Conservation (phyloP, 2,329 filamentous ascomycete species). For the Ophiostoma ulmi region DNA sequence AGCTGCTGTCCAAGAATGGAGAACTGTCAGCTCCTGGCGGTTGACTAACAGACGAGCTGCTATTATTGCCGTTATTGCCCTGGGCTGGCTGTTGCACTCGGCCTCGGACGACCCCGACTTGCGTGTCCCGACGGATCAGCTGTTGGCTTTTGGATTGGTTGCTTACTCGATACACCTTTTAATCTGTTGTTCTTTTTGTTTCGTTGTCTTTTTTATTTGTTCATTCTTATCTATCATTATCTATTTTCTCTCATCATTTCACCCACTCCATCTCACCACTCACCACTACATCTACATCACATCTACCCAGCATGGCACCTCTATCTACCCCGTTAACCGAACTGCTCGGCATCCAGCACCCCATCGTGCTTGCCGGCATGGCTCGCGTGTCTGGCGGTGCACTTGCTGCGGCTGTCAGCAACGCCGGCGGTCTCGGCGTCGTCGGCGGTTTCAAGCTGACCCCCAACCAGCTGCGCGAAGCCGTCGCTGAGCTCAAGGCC, state of each 20-base stretch:
- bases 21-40: neutral
- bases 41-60: neutral
- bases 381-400: slow-evolving; percentile 73
- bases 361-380: slow-evolving; percentile 91
- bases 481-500: slow-evolving; percentile 80
- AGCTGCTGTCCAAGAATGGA: neutral
- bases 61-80: neutral
- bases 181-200: neutral
- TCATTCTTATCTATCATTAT: neutral
- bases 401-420: slow-evolving; percentile 81
- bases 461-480: slow-evolving; percentile 67
- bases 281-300: neutral
- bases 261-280: neutral
- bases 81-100: neutral
- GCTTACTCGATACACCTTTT: neutral
- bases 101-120: neutral
- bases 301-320: slow-evolving; percentile 26
- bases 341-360: slow-evolving; percentile 79
- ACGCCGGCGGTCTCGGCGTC: slow-evolving; percentile 78
- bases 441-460: slow-evolving; percentile 69
- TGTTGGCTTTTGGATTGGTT: neutral
- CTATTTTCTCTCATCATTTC: neutral
- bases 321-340: slow-evolving; percentile 73
- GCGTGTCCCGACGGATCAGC: neutral
- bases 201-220: neutral